A percentile compares a stretch with the other conserved stretches of the same genome.
phyloP scores from a whole-genome alignment of 257 asterid species.

The Rubia yunnanensis region DNA sequence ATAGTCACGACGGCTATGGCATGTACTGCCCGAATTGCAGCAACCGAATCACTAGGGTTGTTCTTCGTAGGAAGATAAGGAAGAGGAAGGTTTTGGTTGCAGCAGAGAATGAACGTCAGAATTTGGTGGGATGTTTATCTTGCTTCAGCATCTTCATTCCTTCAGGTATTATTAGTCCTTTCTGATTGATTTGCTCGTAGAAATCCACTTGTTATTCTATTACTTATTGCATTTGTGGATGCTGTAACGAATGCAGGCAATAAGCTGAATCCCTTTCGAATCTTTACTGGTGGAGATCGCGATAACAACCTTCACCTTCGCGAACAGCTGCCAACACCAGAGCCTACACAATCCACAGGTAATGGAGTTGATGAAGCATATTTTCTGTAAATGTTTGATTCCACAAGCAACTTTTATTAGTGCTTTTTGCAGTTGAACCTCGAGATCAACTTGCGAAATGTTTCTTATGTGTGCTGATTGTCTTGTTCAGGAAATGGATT shows the following conservation, averaged over 20 bases:
- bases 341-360: neutral
- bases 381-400: neutral
- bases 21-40: slow-evolving; percentile 57
- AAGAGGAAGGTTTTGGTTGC: neutral
- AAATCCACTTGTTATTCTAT: too few species aligned
- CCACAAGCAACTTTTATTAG: neutral
- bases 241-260: slow-evolving; percentile 23
- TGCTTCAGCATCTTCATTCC: slow-evolving; percentile 53
- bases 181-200: too few species aligned
- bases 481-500: neutral
- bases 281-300: slow-evolving; percentile 18
- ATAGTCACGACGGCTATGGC: slow-evolving; percentile 32
- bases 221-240: too few species aligned
- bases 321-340: neutral
- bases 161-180: slow-evolving; percentile 23
- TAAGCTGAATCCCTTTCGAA: slow-evolving; percentile 27
- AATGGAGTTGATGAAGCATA: neutral
- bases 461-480: neutral
- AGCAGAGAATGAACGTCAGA: neutral
- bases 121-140: slow-evolving; percentile 45
- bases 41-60: slow-evolving; percentile 41
- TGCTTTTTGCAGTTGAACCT: neutral
- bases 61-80: slow-evolving; percentile 39
- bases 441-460: too few species aligned
- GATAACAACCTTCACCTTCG: slow-evolving; percentile 1